Percentiles rank a stretch among this genome's conserved stretches.
phyloP scores from a whole-genome alignment of 768 basidiomycete genomes.

The Fibroporia radiculosa region DNA sequence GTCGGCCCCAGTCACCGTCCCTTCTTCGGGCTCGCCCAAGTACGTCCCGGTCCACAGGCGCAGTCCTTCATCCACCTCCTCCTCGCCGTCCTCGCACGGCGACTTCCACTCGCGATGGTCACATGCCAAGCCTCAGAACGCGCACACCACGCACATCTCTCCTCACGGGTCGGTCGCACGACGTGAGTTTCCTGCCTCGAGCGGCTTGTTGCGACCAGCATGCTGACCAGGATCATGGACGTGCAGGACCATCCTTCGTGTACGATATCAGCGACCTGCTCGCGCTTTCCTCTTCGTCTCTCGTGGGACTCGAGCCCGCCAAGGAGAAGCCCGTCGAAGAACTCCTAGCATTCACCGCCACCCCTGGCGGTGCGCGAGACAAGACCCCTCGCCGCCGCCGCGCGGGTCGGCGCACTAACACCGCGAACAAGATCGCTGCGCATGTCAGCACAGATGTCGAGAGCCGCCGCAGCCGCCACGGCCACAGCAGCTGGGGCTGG shows the following conservation, averaged over 20 bases:
- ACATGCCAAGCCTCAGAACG: not conserved
- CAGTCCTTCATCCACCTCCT: conserved; percentile 5
- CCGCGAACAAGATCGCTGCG: conserved; percentile 8
- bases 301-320: conserved; percentile 9
- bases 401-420: conserved; percentile 9
- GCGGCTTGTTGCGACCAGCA: not conserved
- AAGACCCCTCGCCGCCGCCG: conserved; percentile 10
- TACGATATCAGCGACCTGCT: conserved; percentile 17
- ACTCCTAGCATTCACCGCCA: conserved; percentile 10
- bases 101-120: conserved; percentile 1
- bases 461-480: conserved; percentile 11
- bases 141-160: not conserved
- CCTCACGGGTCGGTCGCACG: not conserved
- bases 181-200: not conserved
- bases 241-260: conserved; percentile 3
- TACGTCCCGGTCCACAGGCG: conserved; percentile 9
- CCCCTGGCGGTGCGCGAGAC: conserved; percentile 2
- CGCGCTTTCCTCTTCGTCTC: conserved; percentile 14
- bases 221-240: not conserved
- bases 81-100: conserved; percentile 7
- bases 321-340: conserved; percentile 11
- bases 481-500: conserved; percentile 10
- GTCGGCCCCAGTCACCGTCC: conserved; percentile 19
- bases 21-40: conserved; percentile 5
- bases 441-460: conserved; percentile 10